A percentile compares a stretch with the other conserved stretches of the same genome.
Evolutionary conservation across 805 yeast genomes (phyloP).

Genomic region (Ogataea nitratoaversa): DNA sequence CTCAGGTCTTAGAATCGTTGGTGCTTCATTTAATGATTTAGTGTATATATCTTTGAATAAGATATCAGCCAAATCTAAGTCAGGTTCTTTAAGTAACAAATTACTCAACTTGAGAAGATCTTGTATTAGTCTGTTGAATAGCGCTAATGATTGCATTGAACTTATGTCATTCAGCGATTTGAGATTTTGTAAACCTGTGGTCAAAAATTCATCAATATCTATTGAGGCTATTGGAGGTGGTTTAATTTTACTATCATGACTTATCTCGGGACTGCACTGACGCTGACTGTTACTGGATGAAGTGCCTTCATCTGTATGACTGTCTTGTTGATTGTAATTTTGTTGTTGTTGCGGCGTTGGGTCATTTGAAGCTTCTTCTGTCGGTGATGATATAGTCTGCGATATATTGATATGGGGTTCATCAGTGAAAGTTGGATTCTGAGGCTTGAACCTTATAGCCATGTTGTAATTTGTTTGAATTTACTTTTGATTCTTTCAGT

Average conservation of each 20-base stretch:
- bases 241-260: not conserved
- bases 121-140: conserved; percentile 23
- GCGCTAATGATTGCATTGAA: conserved; percentile 27
- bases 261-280: not conserved
- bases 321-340: not conserved
- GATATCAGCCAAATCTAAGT: conserved; percentile 11
- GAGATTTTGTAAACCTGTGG: conserved; percentile 17
- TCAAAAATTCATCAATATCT: conserved; percentile 32
- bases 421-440: conserved; percentile 22
- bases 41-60: conserved; percentile 12
- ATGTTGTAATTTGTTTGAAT: conserved; percentile 1
- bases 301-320: not conserved
- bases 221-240: conserved; percentile 12
- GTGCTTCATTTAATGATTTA: conserved; percentile 2
- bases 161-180: conserved; percentile 18
- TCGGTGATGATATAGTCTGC: not conserved
- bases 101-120: conserved; percentile 22
- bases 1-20: conserved; percentile 8
- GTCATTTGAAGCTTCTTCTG: not conserved
- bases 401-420: not conserved
- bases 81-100: conserved; percentile 4
- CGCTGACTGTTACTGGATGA: not conserved
- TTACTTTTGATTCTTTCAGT: not conserved
- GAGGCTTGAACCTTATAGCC: conserved; percentile 20
- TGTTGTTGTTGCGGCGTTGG: not conserved